Percentiles rank a stretch among this genome's conserved stretches.
phyloP scores from a whole-genome alignment of 306 rosid species.

The Urtica urens region DNA sequence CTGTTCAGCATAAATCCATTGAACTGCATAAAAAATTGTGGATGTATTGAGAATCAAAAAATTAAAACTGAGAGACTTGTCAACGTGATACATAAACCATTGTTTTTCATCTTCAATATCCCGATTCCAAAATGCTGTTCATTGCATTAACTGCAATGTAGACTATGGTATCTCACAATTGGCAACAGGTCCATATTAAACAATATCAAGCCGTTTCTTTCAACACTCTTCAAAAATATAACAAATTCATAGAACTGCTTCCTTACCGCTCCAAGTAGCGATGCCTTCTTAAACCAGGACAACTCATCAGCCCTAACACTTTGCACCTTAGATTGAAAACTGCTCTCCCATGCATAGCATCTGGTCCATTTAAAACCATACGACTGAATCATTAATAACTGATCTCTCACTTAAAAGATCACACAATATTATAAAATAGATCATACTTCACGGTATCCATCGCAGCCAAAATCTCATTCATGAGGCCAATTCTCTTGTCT shows the following conservation, averaged over 20 bases:
- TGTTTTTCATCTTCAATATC: too few relatives aligned
- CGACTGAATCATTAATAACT: constrained; percentile 11
- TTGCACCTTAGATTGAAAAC: constrained; percentile 76
- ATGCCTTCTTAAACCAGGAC: constrained; percentile 77
- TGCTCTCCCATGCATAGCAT: constrained; percentile 96
- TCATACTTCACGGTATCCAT: constrained; percentile 95
- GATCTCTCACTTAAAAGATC: not conserved
- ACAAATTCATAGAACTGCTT: too few relatives aligned
- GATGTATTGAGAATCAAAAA: constrained; percentile 6
- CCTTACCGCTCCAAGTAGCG: constrained; percentile 79
- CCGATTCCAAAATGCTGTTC: too few relatives aligned
- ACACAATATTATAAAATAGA: constrained; percentile 3
- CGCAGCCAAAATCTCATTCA: constrained; percentile 96
- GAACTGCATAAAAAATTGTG: constrained; percentile 48
- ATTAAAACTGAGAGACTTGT: too few relatives aligned
- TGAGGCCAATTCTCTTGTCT: constrained; percentile 93
- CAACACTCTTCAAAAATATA: not conserved
- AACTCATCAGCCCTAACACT: constrained; percentile 61
- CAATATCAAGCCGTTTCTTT: not conserved
- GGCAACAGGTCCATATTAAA: not conserved
- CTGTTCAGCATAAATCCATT: constrained; percentile 78
- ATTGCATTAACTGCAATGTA: too few relatives aligned
- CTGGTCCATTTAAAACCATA: constrained; percentile 39
- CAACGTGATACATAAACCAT: too few relatives aligned
- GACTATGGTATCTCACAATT: too few relatives aligned